Conservation (phyloP, 2,329 filamentous ascomycete species). For the Paradendryphiella salina region DNA sequence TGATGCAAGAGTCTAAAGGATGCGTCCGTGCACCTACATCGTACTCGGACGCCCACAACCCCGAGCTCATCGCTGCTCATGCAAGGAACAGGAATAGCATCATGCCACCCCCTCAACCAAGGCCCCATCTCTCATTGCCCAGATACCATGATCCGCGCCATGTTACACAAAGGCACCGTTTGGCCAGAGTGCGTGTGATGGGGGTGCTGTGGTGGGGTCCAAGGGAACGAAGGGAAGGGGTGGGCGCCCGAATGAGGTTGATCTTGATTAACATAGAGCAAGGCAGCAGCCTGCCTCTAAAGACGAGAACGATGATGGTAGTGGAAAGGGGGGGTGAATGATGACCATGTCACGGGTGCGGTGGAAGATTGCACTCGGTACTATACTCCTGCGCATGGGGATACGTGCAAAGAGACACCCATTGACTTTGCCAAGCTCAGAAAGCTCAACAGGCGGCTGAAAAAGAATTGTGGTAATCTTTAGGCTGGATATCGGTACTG, state of each 20-base stretch:
- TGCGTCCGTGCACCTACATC: conserved; percentile 53
- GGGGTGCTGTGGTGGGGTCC: too few species aligned
- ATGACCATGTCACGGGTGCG: conserved; percentile 9
- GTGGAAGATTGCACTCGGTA: conserved; percentile 28
- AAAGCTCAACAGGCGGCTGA: too few species aligned
- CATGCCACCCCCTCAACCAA: conserved; percentile 37
- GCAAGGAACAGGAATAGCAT: conserved; percentile 46
- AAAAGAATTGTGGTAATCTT: too few species aligned
- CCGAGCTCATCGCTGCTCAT: conserved; percentile 56
- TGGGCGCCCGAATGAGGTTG: too few species aligned
- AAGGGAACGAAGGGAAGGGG: too few species aligned
- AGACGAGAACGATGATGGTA: too few species aligned
- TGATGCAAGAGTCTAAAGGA: conserved; percentile 54
- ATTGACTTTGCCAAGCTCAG: too few species aligned
- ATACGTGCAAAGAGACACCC: too few species aligned
- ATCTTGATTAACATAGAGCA: too few species aligned
- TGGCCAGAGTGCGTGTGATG: too few species aligned
- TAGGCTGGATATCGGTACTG: too few species aligned
- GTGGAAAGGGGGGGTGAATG: conserved; percentile 19
- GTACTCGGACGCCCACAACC: conserved; percentile 48
- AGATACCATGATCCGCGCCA: conserved; percentile 41
- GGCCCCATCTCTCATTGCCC: conserved; percentile 46
- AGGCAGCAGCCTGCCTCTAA: not conserved
- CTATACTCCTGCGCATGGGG: too few species aligned
- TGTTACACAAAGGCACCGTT: conserved; percentile 50